Evolutionary conservation across 2,329 filamentous ascomycete species (phyloP).

Genomic region (Exophiala spinifera): DNA sequence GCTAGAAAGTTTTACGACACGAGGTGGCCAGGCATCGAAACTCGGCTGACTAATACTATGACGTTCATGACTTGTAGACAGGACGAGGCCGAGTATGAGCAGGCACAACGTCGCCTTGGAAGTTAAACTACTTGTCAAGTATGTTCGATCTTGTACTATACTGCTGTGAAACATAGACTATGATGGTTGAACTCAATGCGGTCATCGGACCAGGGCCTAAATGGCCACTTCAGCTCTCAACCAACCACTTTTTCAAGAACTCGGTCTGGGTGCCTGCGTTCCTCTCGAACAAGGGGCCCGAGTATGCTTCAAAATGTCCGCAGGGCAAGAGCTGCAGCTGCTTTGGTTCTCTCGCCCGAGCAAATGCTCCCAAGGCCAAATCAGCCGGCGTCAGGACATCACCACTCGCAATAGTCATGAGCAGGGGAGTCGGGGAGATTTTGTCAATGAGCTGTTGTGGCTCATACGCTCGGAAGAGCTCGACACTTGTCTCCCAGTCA

Average conservation of each 20-base stretch:
- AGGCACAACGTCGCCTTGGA: too few relatives aligned
- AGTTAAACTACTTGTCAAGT: too few relatives aligned
- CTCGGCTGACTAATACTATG: too few relatives aligned
- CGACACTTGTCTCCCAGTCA: slow-evolving; percentile 13
- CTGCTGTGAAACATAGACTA: too few relatives aligned
- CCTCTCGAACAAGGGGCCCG: slow-evolving; percentile 29
- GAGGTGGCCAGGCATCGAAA: too few relatives aligned
- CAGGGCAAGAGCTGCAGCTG: slow-evolving; percentile 37
- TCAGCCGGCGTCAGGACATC: slow-evolving; percentile 37
- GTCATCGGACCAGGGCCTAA: background rate
- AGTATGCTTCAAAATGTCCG: slow-evolving; percentile 43
- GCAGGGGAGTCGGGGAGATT: slow-evolving; percentile 40
- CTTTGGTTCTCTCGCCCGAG: slow-evolving; percentile 41
- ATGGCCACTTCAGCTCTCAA: slow-evolving; percentile 1
- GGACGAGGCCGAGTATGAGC: too few relatives aligned
- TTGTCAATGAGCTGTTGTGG: slow-evolving; percentile 34
- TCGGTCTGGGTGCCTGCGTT: slow-evolving; percentile 35
- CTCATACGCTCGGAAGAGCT: slow-evolving; percentile 26
- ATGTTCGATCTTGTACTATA: too few relatives aligned
- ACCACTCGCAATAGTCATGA: slow-evolving; percentile 37
- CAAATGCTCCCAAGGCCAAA: slow-evolving; percentile 37
- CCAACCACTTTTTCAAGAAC: slow-evolving; percentile 33
- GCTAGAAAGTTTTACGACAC: too few relatives aligned
- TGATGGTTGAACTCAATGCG: too few relatives aligned
- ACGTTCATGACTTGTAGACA: too few relatives aligned